Evolutionary conservation across 2,329 filamentous ascomycete species (phyloP).

Genomic region (Paecilomyces sp.): DNA sequence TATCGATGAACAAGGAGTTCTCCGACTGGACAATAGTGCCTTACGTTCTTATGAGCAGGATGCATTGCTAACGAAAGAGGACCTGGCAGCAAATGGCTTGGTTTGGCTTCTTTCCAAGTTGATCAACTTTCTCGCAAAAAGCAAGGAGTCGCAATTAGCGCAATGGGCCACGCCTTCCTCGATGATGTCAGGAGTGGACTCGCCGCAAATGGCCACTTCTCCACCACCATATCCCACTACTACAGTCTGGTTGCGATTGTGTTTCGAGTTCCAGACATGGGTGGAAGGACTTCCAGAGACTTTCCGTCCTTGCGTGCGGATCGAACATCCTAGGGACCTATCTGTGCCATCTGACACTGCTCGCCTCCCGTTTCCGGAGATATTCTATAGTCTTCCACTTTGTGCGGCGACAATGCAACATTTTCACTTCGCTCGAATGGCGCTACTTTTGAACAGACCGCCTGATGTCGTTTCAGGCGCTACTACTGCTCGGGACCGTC

Average conservation of each 20-base stretch:
- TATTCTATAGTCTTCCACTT: constrained; percentile 55
- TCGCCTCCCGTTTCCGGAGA: constrained; percentile 42
- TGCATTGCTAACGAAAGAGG: constrained; percentile 45
- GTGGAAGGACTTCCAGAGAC: constrained; percentile 50
- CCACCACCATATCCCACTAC: constrained; percentile 39
- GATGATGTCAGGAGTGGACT: constrained; percentile 14
- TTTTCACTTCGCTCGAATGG: constrained; percentile 58
- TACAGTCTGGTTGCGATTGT: constrained; percentile 47
- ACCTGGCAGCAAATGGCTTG: constrained; percentile 54
- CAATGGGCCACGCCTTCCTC: constrained; percentile 18
- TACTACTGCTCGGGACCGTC: constrained; percentile 46
- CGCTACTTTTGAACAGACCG: constrained; percentile 55
- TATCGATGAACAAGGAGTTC: constrained; percentile 44
- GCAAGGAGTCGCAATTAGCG: constrained; percentile 42
- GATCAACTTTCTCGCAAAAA: constrained; percentile 55
- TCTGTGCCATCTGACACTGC: constrained; percentile 23
- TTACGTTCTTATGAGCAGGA: background rate
- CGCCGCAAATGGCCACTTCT: constrained; percentile 31
- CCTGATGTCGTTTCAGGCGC: constrained; percentile 47
- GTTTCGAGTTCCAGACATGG: constrained; percentile 51
- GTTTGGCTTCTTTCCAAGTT: constrained; percentile 58
- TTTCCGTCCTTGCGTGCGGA: constrained; percentile 48
- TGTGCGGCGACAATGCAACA: constrained; percentile 58
- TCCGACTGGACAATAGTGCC: constrained; percentile 25
- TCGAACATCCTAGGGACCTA: constrained; percentile 30